A percentile compares a stretch with the other conserved stretches of the same genome.
phyloP scores from a whole-genome alignment of 306 rosid species.

The Acacia melanoxylon region DNA sequence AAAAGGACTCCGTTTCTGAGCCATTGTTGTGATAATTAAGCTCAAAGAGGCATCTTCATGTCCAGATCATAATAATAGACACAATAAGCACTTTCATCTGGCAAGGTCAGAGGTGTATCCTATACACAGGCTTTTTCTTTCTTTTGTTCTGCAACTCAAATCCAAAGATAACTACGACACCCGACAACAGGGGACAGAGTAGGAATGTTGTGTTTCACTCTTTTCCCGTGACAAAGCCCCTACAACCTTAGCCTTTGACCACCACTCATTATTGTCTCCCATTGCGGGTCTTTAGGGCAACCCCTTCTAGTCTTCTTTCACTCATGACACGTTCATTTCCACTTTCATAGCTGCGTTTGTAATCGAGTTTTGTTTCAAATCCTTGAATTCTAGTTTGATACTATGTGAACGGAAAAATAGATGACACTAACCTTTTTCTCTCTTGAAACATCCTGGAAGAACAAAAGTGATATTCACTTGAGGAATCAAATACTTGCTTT shows the following conservation, averaged over 20 bases:
- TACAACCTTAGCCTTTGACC: not conserved
- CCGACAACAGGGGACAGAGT: not conserved
- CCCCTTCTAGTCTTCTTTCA: not conserved
- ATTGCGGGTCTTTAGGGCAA: slow-evolving; percentile 6
- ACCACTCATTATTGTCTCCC: not conserved
- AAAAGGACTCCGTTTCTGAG: not conserved
- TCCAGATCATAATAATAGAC: not conserved
- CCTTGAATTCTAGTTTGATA: not conserved
- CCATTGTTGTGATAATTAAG: not conserved
- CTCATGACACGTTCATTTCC: not conserved
- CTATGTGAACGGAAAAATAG: not conserved
- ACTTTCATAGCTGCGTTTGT: not conserved
- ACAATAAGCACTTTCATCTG: not conserved
- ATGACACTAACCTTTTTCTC: not conserved
- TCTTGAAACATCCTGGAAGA: not conserved
- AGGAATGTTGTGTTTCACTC: not conserved
- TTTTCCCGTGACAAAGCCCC: not conserved
- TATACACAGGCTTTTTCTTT: not conserved
- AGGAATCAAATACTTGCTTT: not conserved
- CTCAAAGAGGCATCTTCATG: not conserved
- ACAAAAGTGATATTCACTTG: not conserved
- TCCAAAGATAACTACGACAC: not conserved
- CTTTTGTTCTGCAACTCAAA: not conserved
- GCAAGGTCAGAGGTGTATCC: not conserved
- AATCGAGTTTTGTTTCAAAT: not conserved